Base-by-base conservation (phyloP, 2,329 filamentous ascomycete species). In the Penicillium nordicum region DNA sequence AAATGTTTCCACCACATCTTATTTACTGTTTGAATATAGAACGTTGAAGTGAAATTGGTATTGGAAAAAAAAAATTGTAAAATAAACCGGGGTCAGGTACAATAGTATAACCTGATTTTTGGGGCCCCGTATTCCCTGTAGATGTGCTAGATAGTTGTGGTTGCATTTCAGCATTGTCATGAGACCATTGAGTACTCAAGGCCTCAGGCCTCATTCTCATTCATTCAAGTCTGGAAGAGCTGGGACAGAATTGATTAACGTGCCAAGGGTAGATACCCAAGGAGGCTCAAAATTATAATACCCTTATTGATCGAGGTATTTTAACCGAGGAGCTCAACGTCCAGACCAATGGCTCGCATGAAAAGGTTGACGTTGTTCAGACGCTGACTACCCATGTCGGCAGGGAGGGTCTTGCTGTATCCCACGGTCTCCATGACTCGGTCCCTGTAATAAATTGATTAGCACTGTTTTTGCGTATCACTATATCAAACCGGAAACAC, bases 291-390 rank as follows among this genome's bases (percentile, higher is more conserved):
- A 29, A 40, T 29, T 18, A 45, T 42, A 30, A 21, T 41, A 34
- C 30, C 41, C 23, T 32, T 14, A 32, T 32, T 32, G 12, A 12
- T 11, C 30, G 30, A 12, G 30, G 30, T 32, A 14, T 32, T 79
- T 76, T 76, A 86, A 64, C 82, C 83, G 61, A 88, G 79, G 66
- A 87, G 74, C 63, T 97, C 94, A 49, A 99, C 94, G 78, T 99
- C 94, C 71, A 99, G 82, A n/a, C 94, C 94, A 75, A 99, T 97
- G 54, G 93, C 94, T 69, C 92, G 88, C 92, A 99, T 97, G 75
- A 99, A 99, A 54, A 99, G 79, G 72, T 99, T 99, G 64, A 99
- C 94, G 70, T 96, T 96, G 57, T 88, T 88, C 56, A 96, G 80
- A 57, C 93, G 87, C 71, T 90, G 87, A 58, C 86, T 86, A 12